Conservation (phyloP, 257 asterid species). For the Lavandula angustifolia region DNA sequence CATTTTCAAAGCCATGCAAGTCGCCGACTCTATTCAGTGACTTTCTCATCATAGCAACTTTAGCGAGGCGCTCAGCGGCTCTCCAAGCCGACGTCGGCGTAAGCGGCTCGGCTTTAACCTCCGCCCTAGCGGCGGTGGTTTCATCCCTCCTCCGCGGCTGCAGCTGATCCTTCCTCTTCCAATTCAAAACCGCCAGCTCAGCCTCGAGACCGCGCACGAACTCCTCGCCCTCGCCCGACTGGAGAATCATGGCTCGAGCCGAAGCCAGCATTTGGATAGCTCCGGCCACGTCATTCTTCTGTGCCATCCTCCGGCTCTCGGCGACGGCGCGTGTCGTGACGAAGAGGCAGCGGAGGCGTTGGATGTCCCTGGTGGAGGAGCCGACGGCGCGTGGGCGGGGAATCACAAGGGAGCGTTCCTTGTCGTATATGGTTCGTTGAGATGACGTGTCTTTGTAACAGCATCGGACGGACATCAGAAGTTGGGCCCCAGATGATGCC, state of each 20-base stretch:
- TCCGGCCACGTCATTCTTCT: constrained; percentile 59
- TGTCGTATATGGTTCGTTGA: constrained; percentile 58
- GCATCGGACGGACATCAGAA: constrained; percentile 79
- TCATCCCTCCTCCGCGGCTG: constrained; percentile 39
- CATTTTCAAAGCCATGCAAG: constrained; percentile 93
- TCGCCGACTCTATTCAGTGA: constrained; percentile 95
- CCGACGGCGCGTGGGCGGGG: constrained; percentile 83
- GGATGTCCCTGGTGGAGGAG: constrained; percentile 56
- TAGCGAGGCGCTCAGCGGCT: constrained; percentile 98
- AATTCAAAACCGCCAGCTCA: constrained; percentile 61
- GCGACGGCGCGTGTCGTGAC: constrained; percentile 88
- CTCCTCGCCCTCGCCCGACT: constrained; percentile 66
- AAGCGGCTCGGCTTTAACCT: constrained; percentile 71
- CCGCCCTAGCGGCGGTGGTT: constrained; percentile 22
- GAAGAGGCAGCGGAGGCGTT: constrained; percentile 65
- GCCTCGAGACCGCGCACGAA: constrained; percentile 75
- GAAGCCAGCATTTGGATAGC: constrained; percentile 79
- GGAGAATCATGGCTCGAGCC: constrained; percentile 69
- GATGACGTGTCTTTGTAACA: constrained; percentile 89
- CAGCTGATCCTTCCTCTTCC: constrained; percentile 45
- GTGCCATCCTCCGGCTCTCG: constrained; percentile 61
- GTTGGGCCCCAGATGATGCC: constrained; percentile 70
- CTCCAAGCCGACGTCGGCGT: constrained; percentile 99
- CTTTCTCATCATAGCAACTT: constrained; percentile 93
- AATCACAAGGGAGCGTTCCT: constrained; percentile 55